Conservation (phyloP, 2,329 filamentous ascomycete species). For the Exophiala oligosperma region DNA sequence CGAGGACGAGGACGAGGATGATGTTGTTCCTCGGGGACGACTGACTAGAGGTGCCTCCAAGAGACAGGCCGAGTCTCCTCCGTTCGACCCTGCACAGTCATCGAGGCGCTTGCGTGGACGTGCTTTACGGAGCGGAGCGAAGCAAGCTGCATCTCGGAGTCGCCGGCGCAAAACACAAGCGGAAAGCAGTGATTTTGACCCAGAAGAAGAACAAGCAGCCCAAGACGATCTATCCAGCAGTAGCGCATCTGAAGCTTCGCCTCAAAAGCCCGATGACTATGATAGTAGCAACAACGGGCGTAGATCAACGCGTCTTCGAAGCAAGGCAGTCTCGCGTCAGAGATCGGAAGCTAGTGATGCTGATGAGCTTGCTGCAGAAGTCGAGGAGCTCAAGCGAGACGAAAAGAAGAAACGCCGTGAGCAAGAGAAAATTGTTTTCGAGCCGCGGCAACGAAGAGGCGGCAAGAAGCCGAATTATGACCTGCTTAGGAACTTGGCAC, state of each 20-base stretch:
- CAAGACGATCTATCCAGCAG: constrained; percentile 57
- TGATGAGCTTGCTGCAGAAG: constrained; percentile 59
- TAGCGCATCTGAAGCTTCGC: constrained; percentile 46
- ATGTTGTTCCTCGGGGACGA: constrained; percentile 51
- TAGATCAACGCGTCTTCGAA: constrained; percentile 53
- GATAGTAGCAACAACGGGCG: constrained; percentile 47
- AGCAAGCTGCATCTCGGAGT: constrained; percentile 41
- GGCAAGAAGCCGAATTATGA: constrained; percentile 29
- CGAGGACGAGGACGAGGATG: constrained; percentile 62
- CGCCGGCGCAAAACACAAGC: constrained; percentile 49
- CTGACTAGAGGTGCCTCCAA: constrained; percentile 33
- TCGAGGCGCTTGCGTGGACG: constrained; percentile 36
- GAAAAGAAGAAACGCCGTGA: constrained; percentile 39
- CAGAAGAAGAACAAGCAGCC: constrained; percentile 56
- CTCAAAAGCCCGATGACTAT: constrained; percentile 48
- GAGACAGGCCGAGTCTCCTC: constrained; percentile 34
- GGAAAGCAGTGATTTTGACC: constrained; percentile 65
- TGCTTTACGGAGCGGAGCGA: constrained; percentile 30
- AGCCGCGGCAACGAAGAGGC: constrained; percentile 28
- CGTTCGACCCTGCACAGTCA: constrained; percentile 31
- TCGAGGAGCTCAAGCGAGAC: constrained; percentile 53
- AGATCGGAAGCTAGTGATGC: constrained; percentile 49
- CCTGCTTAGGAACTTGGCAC: constrained; percentile 38
- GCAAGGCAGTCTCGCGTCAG: constrained; percentile 47
- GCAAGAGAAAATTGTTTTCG: constrained; percentile 33